Evolutionary conservation across 805 yeast genomes (phyloP), one percentile per base, ranked within the genome.

Genomic region (Pichia sporocuriosa): DNA sequence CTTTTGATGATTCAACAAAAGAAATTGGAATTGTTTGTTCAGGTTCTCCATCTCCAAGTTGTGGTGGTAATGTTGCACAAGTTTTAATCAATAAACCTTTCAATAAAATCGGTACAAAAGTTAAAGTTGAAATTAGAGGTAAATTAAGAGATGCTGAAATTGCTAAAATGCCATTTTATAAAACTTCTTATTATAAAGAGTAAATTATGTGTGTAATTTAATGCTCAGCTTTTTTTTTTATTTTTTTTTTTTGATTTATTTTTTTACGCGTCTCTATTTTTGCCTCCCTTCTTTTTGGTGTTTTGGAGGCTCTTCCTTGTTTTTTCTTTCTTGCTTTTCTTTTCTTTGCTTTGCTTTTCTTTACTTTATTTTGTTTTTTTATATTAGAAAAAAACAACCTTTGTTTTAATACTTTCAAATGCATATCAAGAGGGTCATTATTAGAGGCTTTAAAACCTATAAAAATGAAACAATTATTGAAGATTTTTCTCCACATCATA

Each of bases 381-480:
- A 23, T 23, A 7, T 23, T 7, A 11, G 10, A 23, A 23, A 11
- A 8, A 23, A 23, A 23, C 26, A 8, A 23, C 11, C 26, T 23
- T 23, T 8, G 11, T 11, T 8, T 7, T 11, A 23, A 7, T 7
- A 11, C 11, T 23, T 23, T 8, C 26, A n/a, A 13, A 26, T 50
- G 53, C 43, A 43, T 26, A 50, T 50, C 24, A 50, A 48, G 32
- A 37, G 46, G 58, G 84, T 90, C 34, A 72, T 77, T 10, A 84
- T 90, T 41, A 94, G 87, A 58, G 97, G 97, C 27, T 90, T 90
- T 68, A 88, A 87, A 63, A 88, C 97, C 48, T 90, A 88, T 59
- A 83, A 84, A 62, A 82, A 84, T 54, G 79, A 86, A 31, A 84
- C 96, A 0, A 72, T 77, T 4, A 75, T 89, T 11, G 93, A 84